Evolutionary conservation across 306 rosid species (phyloP).

Genomic region (Vigna nakashimae): DNA sequence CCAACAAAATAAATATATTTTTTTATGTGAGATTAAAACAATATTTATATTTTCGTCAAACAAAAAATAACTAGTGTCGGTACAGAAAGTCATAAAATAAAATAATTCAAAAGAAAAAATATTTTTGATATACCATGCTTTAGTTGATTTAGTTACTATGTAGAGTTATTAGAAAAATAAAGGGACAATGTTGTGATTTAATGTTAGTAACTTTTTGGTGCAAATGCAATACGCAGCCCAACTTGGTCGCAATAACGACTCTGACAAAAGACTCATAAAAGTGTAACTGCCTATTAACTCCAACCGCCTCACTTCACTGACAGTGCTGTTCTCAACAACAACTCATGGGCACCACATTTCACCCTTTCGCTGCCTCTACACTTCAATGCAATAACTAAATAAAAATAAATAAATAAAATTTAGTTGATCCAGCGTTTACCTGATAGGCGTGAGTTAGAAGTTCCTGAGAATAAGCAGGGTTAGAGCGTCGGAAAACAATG

Average conservation of each 20-base stretch:
- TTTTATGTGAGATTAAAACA: no score
- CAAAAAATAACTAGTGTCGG: neutral
- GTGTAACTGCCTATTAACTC: constrained; percentile 55
- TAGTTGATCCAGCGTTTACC: constrained; percentile 46
- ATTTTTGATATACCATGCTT: neutral
- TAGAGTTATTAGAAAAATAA: neutral
- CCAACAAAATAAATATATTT: no score
- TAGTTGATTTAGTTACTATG: neutral
- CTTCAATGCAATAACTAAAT: constrained; percentile 5
- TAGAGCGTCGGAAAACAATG: constrained; percentile 82
- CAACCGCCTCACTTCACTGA: constrained; percentile 39
- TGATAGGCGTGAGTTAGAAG: constrained; percentile 85
- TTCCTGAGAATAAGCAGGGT: constrained; percentile 75
- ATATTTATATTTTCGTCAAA: no score
- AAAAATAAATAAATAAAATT: neutral
- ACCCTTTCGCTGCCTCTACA: neutral
- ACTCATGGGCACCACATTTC: constrained; percentile 18
- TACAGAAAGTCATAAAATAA: neutral
- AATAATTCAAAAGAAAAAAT: no score
- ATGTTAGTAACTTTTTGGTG: no score
- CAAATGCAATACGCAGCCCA: constrained; percentile 30
- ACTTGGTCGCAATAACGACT: constrained; percentile 40
- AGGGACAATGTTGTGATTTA: neutral
- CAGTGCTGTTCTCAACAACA: constrained; percentile 28
- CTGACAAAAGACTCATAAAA: constrained; percentile 48